Conservation (phyloP, 2,329 filamentous ascomycete species). For the Nothophoma quercina region DNA sequence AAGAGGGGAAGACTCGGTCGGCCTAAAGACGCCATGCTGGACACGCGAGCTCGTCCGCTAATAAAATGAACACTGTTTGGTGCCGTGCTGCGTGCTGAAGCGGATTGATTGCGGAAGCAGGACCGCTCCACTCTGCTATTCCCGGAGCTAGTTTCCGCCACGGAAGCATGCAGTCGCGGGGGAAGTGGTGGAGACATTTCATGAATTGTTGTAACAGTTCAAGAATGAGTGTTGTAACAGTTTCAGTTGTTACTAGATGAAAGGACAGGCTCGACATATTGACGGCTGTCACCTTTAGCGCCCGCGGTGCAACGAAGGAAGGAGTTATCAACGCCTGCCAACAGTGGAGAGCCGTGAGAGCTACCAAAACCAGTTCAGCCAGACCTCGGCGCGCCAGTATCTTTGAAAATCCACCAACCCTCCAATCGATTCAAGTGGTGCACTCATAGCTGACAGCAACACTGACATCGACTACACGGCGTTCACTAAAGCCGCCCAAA, state of each 20-base stretch:
- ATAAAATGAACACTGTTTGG: conserved; percentile 9
- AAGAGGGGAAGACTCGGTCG: background rate
- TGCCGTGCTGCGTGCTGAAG: conserved; percentile 4
- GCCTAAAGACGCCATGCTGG: conserved; percentile 1
- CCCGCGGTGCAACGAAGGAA: background rate
- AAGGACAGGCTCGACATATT: too few species aligned
- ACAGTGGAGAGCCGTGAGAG: too few species aligned
- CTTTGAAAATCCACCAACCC: too few species aligned
- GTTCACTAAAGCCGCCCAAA: background rate
- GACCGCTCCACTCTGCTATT: conserved; percentile 1
- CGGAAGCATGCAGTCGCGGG: conserved; percentile 15
- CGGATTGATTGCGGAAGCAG: conserved; percentile 4
- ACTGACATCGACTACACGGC: too few species aligned
- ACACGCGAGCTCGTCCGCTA: background rate
- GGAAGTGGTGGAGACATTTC: background rate
- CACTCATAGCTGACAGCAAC: too few species aligned
- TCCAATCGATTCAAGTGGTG: too few species aligned
- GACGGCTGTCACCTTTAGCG: too few species aligned
- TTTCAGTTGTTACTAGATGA: too few species aligned
- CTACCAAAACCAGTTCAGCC: too few species aligned
- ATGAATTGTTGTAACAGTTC: background rate
- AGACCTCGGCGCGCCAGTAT: too few species aligned
- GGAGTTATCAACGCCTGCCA: background rate
- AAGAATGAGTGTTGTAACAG: background rate
- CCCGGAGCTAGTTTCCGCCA: conserved; percentile 5